Percentiles rank a stretch among this genome's conserved stretches.
These are phyloP conservation scores for Karstenula rhodostoma DNA, from an alignment of 2,329 filamentous ascomycete species.

Conservation along the genomic window DNA sequence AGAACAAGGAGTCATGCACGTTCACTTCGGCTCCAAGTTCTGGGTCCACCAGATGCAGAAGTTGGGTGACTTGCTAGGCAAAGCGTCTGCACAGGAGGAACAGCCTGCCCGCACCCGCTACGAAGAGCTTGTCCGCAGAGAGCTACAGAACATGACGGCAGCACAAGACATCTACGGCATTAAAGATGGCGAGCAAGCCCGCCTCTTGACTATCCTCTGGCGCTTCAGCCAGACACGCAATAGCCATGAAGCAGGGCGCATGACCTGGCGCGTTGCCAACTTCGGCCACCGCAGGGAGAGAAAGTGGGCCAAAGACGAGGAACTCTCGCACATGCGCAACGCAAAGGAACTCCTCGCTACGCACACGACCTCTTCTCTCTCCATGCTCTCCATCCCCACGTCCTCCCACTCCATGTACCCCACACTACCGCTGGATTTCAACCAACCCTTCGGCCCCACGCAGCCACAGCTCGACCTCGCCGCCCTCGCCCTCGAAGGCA, in stretches of 20 bases:
- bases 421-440: conserved; percentile 26
- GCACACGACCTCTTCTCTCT: conserved; percentile 3
- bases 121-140: conserved; percentile 38
- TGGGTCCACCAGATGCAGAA: conserved; percentile 51
- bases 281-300: conserved; percentile 27
- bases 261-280: conserved; percentile 46
- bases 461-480: conserved; percentile 39
- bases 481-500: conserved; percentile 27
- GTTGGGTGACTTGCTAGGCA: conserved; percentile 30
- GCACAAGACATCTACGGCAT: conserved; percentile 54
- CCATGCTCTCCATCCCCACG: conserved; percentile 2
- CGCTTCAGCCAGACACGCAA: conserved; percentile 44
- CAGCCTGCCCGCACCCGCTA: conserved; percentile 28
- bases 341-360: conserved; percentile 1
- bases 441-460: conserved; percentile 26
- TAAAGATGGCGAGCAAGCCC: conserved; percentile 32
- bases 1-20: conserved; percentile 34
- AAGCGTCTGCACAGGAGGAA: conserved; percentile 23
- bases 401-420: conserved; percentile 26
- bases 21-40: conserved; percentile 54
- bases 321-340: conserved; percentile 21
- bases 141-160: conserved; percentile 50
- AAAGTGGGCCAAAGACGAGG: conserved; percentile 27
- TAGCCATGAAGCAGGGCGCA: conserved; percentile 37
- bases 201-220: conserved; percentile 50